A percentile compares a stretch with the other conserved stretches of the same genome.
phyloP scores from a whole-genome alignment of 768 basidiomycete genomes.

The Agaricus subrufescens region DNA sequence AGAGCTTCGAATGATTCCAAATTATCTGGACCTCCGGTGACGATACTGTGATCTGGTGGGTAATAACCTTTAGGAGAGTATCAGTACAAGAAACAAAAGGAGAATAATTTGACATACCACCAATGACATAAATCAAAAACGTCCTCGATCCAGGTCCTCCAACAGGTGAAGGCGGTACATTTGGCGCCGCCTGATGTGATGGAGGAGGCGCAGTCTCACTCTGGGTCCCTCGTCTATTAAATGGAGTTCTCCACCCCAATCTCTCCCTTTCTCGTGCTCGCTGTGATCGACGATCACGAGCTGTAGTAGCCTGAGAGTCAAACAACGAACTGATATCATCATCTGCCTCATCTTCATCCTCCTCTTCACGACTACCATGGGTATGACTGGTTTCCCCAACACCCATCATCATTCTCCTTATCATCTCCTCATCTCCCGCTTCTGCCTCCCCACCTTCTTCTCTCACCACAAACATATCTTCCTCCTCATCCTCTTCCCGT shows the following conservation, averaged over 20 bases:
- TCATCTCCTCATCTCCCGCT: neutral
- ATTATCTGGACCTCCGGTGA: slow-evolving; percentile 67
- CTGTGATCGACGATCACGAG: neutral
- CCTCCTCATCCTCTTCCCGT: slow-evolving; percentile 11
- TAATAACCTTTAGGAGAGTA: slow-evolving; percentile 65
- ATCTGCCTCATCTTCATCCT: neutral
- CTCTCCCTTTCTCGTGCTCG: slow-evolving; percentile 5
- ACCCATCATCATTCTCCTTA: slow-evolving; percentile 24
- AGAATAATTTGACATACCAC: slow-evolving; percentile 40
- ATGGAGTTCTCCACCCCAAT: slow-evolving; percentile 50
- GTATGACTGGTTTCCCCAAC: slow-evolving; percentile 48
- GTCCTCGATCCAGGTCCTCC: slow-evolving; percentile 50
- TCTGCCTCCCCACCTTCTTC: slow-evolving; percentile 7
- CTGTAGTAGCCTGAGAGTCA: neutral
- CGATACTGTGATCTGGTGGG: slow-evolving; percentile 83
- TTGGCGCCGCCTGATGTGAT: neutral
- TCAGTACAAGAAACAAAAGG: neutral
- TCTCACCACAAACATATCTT: slow-evolving; percentile 9
- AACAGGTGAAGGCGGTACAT: slow-evolving; percentile 12
- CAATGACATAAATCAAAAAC: slow-evolving; percentile 89
- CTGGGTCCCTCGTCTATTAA: slow-evolving; percentile 29
- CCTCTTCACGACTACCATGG: too few relatives aligned
- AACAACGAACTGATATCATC: slow-evolving; percentile 5
- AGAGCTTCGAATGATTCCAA: slow-evolving; percentile 79
- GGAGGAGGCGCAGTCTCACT: too few relatives aligned